Evolutionary conservation across 1,284 basidiomycete genomes (phyloP), one percentile per base, ranked within the genome.

Genomic region (Spongiforma sp.): DNA sequence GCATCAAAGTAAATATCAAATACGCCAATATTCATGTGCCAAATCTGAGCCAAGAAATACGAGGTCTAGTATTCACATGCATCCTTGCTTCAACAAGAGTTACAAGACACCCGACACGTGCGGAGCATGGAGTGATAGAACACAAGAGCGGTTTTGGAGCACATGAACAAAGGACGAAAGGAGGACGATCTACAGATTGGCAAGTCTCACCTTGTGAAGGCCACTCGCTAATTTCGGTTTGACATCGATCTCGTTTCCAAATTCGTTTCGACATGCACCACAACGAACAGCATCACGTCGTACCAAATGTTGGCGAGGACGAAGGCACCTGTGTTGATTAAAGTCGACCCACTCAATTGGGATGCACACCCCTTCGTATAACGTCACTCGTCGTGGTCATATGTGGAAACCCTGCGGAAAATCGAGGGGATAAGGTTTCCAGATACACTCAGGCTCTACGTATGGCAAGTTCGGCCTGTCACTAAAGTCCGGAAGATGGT

Each of bases 341-440:
- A 8, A 28, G 32, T 28, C 32, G 28, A 24, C 75, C 59, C 48
- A 73, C 76, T n/a, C 74, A 62, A 77, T 72, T 6, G 74, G 73
- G 14, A 75, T 74, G 41, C 72, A 72, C 66, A 77, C 75, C 24
- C 73, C 76, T 9, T 78, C 57, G 26, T 75, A 75, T 10, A 75
- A n/a, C 43, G 41, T 78, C 76, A 28, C 68, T 71, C 9, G 58
- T 59, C 30, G 46, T 62, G 9, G 74, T 73, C 66, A 65, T 64
- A n/a, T 69, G 74, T 10, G 76, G 76, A 57, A 75, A 63, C 10
- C 57, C 74, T 78, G 46, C n/a, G 53, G 37, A 26, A 15, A 5
- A n/a, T n/a, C n/a, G n/a, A n/a, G 75, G 77, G 46, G 74, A 65
- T 21, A 66, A 33, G 7, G 62, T 67, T 57, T 75, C 76, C 1